Conservation (phyloP, 306 rosid species). For the Quercus mongolica region DNA sequence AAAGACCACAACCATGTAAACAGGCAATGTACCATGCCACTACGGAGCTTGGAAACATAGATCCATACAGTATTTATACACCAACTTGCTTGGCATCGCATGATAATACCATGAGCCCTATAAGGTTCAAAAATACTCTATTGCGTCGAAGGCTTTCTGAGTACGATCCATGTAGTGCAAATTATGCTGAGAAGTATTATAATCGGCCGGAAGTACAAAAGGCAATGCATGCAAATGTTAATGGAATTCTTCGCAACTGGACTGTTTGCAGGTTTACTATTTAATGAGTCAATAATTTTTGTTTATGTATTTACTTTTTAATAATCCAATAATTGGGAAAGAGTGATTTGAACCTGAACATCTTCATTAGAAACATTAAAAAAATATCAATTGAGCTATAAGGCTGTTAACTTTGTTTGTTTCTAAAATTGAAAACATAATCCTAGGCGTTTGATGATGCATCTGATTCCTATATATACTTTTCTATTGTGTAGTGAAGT, state of each 20-base stretch:
- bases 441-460: neutral
- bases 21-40: constrained; percentile 41
- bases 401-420: too few relatives aligned
- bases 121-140: constrained; percentile 48
- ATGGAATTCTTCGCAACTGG: constrained; percentile 68
- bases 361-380: too few relatives aligned
- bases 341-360: neutral
- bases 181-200: constrained; percentile 74
- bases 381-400: too few relatives aligned
- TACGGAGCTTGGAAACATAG: constrained; percentile 59
- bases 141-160: constrained; percentile 52
- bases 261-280: constrained; percentile 77
- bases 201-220: constrained; percentile 67
- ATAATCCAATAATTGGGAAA: neutral
- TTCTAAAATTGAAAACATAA: too few relatives aligned
- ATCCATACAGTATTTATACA: constrained; percentile 71
- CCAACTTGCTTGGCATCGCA: constrained; percentile 33
- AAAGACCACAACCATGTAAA: constrained; percentile 40
- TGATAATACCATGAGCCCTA: constrained; percentile 7
- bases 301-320: neutral
- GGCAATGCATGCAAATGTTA: constrained; percentile 81
- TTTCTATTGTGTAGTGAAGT: constrained; percentile 44
- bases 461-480: neutral
- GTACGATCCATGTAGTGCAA: constrained; percentile 78
- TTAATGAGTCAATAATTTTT: neutral